Evolutionary conservation across 192 early-diverging fungal genomes (phyloP).

Genomic region (Backusella circina): DNA sequence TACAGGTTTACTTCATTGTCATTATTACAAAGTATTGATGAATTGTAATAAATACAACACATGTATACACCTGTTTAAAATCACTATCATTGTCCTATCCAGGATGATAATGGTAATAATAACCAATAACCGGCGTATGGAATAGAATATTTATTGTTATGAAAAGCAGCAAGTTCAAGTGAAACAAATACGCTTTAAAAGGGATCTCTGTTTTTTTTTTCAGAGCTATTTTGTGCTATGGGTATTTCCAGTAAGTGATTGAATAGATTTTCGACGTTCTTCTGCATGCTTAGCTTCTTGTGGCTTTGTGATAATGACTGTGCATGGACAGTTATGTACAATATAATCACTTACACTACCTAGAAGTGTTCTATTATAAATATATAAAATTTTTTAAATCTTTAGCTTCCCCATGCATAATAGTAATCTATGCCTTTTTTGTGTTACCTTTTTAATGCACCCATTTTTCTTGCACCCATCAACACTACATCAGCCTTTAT

Average conservation of each 20-base stretch:
- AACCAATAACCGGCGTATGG: not conserved
- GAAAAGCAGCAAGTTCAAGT: not conserved
- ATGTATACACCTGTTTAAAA: not conserved
- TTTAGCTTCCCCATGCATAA: not conserved
- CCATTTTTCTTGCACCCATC: slow-evolving; percentile 59
- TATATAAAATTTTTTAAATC: not conserved
- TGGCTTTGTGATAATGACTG: slow-evolving; percentile 37
- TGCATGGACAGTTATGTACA: slow-evolving; percentile 39
- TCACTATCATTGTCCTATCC: not conserved
- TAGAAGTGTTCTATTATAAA: slow-evolving; percentile 45
- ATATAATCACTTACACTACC: slow-evolving; percentile 48
- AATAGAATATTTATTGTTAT: not conserved
- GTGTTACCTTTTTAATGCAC: slow-evolving; percentile 43
- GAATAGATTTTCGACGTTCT: not conserved
- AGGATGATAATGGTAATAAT: not conserved
- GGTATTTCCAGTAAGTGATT: not conserved
- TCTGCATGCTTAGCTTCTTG: not conserved
- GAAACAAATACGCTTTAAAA: not conserved
- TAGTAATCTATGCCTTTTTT: not conserved
- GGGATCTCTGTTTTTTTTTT: not conserved
- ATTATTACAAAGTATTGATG: not conserved
- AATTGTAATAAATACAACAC: not conserved
- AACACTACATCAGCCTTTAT: slow-evolving; percentile 57
- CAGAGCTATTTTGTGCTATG: not conserved
- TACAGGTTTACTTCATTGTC: not conserved